phyloP scores from a whole-genome alignment of 2,329 filamentous ascomycete species.

The Sarocladium strictum region DNA sequence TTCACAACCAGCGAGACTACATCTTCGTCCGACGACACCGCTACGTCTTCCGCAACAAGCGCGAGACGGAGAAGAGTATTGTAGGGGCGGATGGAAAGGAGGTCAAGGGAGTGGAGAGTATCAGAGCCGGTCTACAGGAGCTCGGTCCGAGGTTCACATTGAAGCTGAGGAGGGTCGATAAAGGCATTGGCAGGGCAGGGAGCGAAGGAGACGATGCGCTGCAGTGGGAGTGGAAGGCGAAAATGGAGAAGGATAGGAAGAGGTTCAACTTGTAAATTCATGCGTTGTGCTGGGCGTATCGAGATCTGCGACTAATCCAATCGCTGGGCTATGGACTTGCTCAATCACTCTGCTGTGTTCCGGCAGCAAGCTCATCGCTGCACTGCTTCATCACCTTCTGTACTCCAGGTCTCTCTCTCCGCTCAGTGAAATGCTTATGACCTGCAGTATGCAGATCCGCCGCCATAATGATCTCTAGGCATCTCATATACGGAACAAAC shows the following conservation, averaged over 20 bases:
- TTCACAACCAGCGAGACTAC: constrained; percentile 94
- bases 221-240: constrained; percentile 95
- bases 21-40: constrained; percentile 88
- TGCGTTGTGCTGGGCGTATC: neutral
- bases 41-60: constrained; percentile 89
- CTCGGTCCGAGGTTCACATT: constrained; percentile 69
- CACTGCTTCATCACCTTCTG: constrained; percentile 10
- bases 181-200: constrained; percentile 68
- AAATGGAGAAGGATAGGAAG: constrained; percentile 90
- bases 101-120: constrained; percentile 76
- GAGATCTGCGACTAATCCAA: no score
- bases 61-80: constrained; percentile 79
- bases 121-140: constrained; percentile 85
- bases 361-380: neutral
- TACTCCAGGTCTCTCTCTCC: constrained; percentile 11
- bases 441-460: neutral
- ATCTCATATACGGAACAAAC: constrained; percentile 17
- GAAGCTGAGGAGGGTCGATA: constrained; percentile 86
- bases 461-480: neutral
- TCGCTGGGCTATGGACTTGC: no score
- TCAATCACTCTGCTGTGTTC: neutral
- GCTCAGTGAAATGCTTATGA: constrained; percentile 11
- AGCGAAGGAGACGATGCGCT: constrained; percentile 67
- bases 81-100: constrained; percentile 75
- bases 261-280: constrained; percentile 74